Percentiles rank a stretch among this genome's conserved stretches.
phyloP scores from a whole-genome alignment of 306 rosid genomes.

The Pyrus bretschneideri region DNA sequence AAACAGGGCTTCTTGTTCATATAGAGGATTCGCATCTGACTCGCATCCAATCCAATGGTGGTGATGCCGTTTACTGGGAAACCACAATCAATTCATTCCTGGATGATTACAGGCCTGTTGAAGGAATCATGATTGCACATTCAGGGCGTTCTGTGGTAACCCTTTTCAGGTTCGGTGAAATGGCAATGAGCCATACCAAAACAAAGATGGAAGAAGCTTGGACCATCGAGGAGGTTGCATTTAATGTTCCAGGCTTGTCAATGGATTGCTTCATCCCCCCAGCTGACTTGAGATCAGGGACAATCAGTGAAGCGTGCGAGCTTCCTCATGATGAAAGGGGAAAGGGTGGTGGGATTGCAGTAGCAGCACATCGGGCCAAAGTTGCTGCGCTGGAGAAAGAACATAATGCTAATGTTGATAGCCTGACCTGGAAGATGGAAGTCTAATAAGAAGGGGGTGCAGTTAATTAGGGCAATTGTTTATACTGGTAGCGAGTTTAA shows the following conservation, averaged over 20 bases:
- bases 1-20: conserved; percentile 88
- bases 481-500: conserved; percentile 63
- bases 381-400: conserved; percentile 75
- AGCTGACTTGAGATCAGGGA: conserved; percentile 71
- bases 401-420: conserved; percentile 42
- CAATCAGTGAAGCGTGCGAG: conserved; percentile 67
- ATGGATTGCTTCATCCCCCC: conserved; percentile 98
- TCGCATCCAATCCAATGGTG: conserved; percentile 84
- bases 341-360: conserved; percentile 42
- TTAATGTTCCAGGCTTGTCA: conserved; percentile 85
- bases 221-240: conserved; percentile 97
- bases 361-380: conserved; percentile 56
- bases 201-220: conserved; percentile 99
- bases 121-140: conserved; percentile 98
- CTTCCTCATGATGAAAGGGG: conserved; percentile 73
- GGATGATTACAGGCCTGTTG: conserved; percentile 84
- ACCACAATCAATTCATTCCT: conserved; percentile 94
- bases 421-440: conserved; percentile 80
- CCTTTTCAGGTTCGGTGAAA: conserved; percentile 93
- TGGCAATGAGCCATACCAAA: conserved; percentile 97
- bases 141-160: conserved; percentile 92
- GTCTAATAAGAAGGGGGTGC: conserved; percentile 31
- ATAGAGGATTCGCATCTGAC: conserved; percentile 97
- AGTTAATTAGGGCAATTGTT: conserved; percentile 64
- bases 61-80: conserved; percentile 96